phyloP scores from a whole-genome alignment of 331 rosid genomes.

The Malus hybrid region DNA sequence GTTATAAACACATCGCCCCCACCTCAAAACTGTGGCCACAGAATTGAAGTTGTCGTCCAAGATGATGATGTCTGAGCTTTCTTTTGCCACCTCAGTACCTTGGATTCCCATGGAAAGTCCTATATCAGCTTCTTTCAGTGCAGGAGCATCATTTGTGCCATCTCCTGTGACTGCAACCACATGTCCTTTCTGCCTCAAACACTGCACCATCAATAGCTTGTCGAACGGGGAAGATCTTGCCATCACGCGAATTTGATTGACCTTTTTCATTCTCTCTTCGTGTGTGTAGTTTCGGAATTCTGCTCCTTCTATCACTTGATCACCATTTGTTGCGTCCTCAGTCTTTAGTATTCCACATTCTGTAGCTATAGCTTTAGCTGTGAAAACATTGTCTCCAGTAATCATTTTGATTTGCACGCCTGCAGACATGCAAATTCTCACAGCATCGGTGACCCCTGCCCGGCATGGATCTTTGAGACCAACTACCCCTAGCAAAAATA shows the following conservation, averaged over 20 bases:
- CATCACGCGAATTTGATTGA: constrained; percentile 61
- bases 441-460: constrained; percentile 45
- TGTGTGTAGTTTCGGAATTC: constrained; percentile 60
- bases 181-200: constrained; percentile 59
- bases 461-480: constrained; percentile 89
- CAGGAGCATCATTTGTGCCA: constrained; percentile 83
- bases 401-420: constrained; percentile 80
- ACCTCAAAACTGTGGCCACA: constrained; percentile 66
- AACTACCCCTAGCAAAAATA: constrained; percentile 61
- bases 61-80: constrained; percentile 73
- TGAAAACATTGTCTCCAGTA: constrained; percentile 83
- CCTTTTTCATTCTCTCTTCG: constrained; percentile 58
- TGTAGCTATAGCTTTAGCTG: constrained; percentile 76
- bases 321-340: constrained; percentile 3
- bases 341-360: constrained; percentile 70
- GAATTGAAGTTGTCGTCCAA: constrained; percentile 74
- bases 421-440: constrained; percentile 51
- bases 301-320: constrained; percentile 59
- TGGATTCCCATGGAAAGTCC: constrained; percentile 92
- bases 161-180: constrained; percentile 90
- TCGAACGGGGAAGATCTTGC: constrained; percentile 82
- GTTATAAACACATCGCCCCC: constrained; percentile 87
- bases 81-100: constrained; percentile 90
- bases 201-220: constrained; percentile 78
- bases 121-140: constrained; percentile 77